Conservation (phyloP, 2,329 filamentous ascomycete genomes). For the Botrytis medusae region DNA sequence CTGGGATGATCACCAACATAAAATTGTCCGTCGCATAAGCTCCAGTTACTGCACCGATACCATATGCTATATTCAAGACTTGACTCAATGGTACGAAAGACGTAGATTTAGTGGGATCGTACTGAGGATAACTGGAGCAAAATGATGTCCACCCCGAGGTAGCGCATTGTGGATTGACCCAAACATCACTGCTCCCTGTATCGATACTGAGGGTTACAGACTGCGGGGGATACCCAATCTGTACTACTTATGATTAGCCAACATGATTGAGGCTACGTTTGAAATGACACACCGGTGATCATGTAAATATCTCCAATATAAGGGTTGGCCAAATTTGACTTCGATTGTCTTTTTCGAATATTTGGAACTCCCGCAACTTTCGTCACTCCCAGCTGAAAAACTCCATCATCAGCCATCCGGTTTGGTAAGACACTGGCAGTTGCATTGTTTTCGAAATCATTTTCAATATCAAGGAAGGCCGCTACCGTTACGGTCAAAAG, state of each 20-base stretch:
- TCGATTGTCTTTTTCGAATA: constrained; percentile 2
- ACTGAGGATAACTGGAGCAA: constrained; percentile 6
- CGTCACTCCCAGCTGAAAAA: constrained; percentile 13
- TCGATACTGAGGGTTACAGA: constrained; percentile 15
- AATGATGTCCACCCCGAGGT: constrained; percentile 21
- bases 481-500: neutral
- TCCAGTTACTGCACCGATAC: constrained; percentile 12
- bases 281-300: constrained; percentile 6
- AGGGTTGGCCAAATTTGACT: constrained; percentile 12
- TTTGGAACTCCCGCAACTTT: constrained; percentile 8
- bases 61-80: constrained; percentile 14
- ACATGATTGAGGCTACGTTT: neutral
- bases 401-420: neutral
- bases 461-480: neutral
- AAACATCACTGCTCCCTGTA: constrained; percentile 19
- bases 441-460: neutral
- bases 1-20: neutral
- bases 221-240: constrained; percentile 18
- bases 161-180: constrained; percentile 20
- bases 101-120: constrained; percentile 9
- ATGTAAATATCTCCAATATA: constrained; percentile 19
- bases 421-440: constrained; percentile 1
- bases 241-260: constrained; percentile 12
- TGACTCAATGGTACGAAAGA: constrained; percentile 1
- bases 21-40: constrained; percentile 16